Evolutionary conservation across 106 monocot species (phyloP).

Genomic region (Dendrobium nobile): DNA sequence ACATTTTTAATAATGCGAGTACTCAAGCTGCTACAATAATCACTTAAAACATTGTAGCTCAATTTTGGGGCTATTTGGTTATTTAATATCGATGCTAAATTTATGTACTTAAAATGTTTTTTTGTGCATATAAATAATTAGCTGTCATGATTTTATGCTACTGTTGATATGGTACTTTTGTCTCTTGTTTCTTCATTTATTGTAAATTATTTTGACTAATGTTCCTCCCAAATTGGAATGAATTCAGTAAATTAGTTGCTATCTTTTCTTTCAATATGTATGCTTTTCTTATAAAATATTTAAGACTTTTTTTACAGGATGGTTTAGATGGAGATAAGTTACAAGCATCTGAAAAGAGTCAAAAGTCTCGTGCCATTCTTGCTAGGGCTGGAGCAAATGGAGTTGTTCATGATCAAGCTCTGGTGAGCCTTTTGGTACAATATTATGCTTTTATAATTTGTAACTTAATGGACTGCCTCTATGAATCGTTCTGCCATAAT

Average conservation of each 20-base stretch:
- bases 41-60: too few species aligned
- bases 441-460: not conserved
- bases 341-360: conserved; percentile 61
- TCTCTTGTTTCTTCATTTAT: not conserved
- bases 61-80: too few species aligned
- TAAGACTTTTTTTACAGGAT: conserved; percentile 36
- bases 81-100: too few species aligned
- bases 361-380: conserved; percentile 75
- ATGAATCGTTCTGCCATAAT: not conserved
- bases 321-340: conserved; percentile 55
- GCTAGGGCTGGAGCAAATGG: conserved; percentile 71
- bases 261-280: not conserved
- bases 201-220: not conserved
- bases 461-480: not conserved
- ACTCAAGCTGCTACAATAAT: too few species aligned
- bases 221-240: not conserved
- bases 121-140: too few species aligned
- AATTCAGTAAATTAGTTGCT: not conserved
- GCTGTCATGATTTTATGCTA: too few species aligned
- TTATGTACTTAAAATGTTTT: too few species aligned
- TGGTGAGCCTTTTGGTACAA: conserved; percentile 1
- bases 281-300: not conserved
- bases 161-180: not conserved
- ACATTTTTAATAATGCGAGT: too few species aligned
- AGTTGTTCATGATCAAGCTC: conserved; percentile 62